A percentile compares a stretch with the other conserved stretches of the same genome.
Conservation (phyloP, 1,139 yeast genomes). For the Debaryomyces sp. region DNA sequence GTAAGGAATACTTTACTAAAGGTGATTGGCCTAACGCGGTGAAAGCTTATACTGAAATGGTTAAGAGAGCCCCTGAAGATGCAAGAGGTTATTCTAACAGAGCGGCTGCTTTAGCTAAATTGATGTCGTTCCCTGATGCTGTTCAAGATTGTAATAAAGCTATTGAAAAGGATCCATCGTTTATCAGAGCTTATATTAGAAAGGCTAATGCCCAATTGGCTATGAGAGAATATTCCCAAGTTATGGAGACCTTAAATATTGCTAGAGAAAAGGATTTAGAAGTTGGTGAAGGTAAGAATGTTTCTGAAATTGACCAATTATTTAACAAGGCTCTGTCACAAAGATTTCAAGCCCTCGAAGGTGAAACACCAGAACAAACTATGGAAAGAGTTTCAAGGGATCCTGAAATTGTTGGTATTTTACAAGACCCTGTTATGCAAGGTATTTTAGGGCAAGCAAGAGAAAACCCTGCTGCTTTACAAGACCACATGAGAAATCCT, state of each 20-base stretch:
- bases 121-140: conserved; percentile 97
- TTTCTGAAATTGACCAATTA: conserved; percentile 80
- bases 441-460: conserved; percentile 92
- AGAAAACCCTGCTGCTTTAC: conserved; percentile 94
- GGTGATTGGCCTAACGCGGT: conserved; percentile 98
- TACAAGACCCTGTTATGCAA: conserved; percentile 98
- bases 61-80: conserved; percentile 94
- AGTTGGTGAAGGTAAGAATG: conserved; percentile 54
- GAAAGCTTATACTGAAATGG: conserved; percentile 91
- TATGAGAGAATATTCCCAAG: conserved; percentile 82
- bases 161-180: conserved; percentile 81
- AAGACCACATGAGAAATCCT: conserved; percentile 98
- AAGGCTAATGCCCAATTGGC: conserved; percentile 95
- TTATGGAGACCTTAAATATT: conserved; percentile 76
- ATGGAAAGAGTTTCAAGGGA: conserved; percentile 89
- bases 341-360: conserved; percentile 79
- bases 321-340: conserved; percentile 75
- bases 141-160: conserved; percentile 91
- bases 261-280: conserved; percentile 80
- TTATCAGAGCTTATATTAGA: conserved; percentile 94
- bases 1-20: conserved; percentile 85
- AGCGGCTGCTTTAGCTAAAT: conserved; percentile 94
- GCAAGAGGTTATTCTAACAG: conserved; percentile 97
- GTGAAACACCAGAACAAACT: conserved; percentile 95
- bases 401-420: conserved; percentile 88